phyloP scores from a whole-genome alignment of 768 basidiomycete genomes.

The Mrakia frigida region DNA sequence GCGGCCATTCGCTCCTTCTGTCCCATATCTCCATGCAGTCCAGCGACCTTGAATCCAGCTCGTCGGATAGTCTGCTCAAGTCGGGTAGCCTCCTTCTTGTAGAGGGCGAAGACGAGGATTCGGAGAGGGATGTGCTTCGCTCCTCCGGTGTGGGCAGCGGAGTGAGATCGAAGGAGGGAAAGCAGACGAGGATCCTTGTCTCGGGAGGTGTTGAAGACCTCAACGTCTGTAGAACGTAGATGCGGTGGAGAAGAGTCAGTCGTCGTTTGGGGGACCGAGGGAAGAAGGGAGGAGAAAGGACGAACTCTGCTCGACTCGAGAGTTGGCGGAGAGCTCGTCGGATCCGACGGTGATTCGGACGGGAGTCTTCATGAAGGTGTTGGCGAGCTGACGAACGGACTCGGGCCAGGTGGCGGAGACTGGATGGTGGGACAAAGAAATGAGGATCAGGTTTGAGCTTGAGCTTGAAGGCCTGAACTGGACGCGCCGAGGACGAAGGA shows the following conservation, averaged over 20 bases:
- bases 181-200: conserved; percentile 61
- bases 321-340: conserved; percentile 91
- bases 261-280: neutral
- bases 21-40: conserved; percentile 84
- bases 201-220: conserved; percentile 78
- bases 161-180: conserved; percentile 42
- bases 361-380: conserved; percentile 77
- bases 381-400: conserved; percentile 78
- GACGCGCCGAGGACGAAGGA: neutral
- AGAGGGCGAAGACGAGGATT: conserved; percentile 86
- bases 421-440: conserved; percentile 40
- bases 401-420: conserved; percentile 99
- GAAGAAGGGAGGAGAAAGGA: neutral
- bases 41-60: conserved; percentile 71
- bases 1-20: conserved; percentile 79
- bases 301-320: conserved; percentile 73
- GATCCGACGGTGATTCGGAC: conserved; percentile 89
- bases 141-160: conserved; percentile 48
- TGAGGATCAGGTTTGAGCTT: neutral
- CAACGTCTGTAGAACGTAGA: conserved; percentile 51
- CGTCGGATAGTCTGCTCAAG: conserved; percentile 71
- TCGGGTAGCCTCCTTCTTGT: conserved; percentile 95
- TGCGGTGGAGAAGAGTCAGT: neutral
- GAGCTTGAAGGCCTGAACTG: neutral
- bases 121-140: conserved; percentile 47